Conservation (phyloP, 2,329 filamentous ascomycete species). For the Scortechinia acanthostroma region DNA sequence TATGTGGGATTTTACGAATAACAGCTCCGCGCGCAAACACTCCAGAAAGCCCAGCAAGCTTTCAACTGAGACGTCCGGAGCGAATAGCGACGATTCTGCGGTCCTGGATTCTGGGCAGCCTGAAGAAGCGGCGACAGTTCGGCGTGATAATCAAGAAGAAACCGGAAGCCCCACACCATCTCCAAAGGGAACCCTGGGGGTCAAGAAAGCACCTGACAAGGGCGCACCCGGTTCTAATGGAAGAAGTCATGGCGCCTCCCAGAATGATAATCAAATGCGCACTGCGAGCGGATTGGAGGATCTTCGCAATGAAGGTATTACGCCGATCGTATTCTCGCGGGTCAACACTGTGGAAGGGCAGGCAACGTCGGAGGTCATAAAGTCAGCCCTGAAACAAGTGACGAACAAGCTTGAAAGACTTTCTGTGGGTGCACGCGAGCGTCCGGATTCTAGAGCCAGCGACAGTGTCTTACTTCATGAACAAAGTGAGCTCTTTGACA, state of each 20-base stretch:
- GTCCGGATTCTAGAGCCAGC: not conserved
- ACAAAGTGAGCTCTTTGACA: not conserved
- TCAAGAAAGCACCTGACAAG: not conserved
- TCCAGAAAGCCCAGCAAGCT: no score
- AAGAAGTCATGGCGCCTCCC: not conserved
- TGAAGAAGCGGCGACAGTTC: not conserved
- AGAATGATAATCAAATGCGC: not conserved
- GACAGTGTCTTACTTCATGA: not conserved
- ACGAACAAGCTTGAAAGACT: not conserved
- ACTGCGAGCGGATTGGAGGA: not conserved
- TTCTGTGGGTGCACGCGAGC: not conserved
- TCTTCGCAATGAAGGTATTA: slow-evolving; percentile 1
- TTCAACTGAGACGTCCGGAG: no score
- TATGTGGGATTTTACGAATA: not conserved
- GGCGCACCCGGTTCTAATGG: not conserved
- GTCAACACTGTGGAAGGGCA: not conserved
- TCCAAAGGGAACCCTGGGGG: not conserved
- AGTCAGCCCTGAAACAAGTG: slow-evolving; percentile 1
- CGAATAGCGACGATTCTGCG: not conserved
- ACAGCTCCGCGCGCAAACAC: not conserved
- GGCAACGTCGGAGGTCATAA: not conserved
- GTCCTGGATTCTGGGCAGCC: not conserved
- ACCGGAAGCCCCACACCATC: not conserved
- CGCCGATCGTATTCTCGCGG: not conserved
- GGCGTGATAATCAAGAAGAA: no score